A percentile compares a stretch with the other conserved stretches of the same genome.
phyloP scores from a whole-genome alignment of 2,329 filamentous ascomycete genomes.

The Fusarium sp. region DNA sequence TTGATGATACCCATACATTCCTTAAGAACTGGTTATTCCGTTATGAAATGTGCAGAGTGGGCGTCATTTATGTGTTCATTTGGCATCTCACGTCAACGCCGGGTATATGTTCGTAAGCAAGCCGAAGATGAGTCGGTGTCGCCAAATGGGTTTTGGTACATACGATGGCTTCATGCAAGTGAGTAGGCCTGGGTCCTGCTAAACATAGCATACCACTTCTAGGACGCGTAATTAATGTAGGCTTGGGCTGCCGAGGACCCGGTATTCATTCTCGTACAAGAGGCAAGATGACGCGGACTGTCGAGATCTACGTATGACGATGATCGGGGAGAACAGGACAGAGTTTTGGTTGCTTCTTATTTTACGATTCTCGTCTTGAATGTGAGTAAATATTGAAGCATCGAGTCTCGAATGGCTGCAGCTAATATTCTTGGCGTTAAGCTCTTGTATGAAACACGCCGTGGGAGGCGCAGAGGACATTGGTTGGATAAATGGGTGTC shows the following conservation, averaged over 20 bases:
- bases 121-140: background rate
- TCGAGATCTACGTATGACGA: background rate
- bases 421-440: background rate
- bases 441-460: conserved; percentile 28
- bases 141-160: background rate
- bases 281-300: conserved; percentile 9
- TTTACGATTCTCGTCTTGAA: background rate
- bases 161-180: background rate
- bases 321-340: background rate
- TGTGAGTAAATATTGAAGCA: background rate
- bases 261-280: background rate
- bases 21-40: conserved; percentile 6
- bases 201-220: background rate
- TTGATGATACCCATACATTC: conserved; percentile 49
- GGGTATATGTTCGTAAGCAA: conserved; percentile 9
- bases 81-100: background rate
- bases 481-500: background rate
- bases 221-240: background rate
- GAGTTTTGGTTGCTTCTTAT: background rate
- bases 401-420: background rate
- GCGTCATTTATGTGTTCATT: background rate
- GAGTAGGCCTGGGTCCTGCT: background rate
- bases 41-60: background rate
- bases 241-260: conserved; percentile 6
- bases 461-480: conserved; percentile 7